Percentiles rank a stretch among this genome's conserved stretches.
These are phyloP conservation scores for Metroxylon sagu DNA, from an alignment of 176 grass and related monocot species.

Conservation along the genomic window DNA sequence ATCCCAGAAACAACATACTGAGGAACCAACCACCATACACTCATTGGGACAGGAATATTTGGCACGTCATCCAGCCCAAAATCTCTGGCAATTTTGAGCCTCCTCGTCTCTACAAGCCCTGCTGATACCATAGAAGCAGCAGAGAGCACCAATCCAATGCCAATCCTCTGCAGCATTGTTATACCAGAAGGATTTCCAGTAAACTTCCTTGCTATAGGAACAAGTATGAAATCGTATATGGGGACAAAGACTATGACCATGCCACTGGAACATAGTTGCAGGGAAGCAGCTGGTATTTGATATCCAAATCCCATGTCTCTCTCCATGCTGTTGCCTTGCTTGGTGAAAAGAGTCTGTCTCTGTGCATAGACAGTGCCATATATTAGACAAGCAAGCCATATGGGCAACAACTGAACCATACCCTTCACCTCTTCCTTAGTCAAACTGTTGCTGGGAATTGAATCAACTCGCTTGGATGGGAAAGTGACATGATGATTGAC, in stretches of 20 bases:
- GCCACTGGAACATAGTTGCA: constrained; percentile 7
- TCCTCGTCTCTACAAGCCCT: constrained; percentile 28
- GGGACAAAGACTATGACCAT: constrained; percentile 31
- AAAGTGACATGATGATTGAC: background rate
- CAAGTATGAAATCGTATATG: constrained; percentile 32
- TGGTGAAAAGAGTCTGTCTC: constrained; percentile 35
- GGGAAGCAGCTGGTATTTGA: constrained; percentile 26
- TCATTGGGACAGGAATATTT: no score
- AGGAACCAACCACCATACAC: no score
- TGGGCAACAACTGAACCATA: background rate
- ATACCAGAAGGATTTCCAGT: constrained; percentile 23
- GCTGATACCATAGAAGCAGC: constrained; percentile 6
- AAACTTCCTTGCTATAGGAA: constrained; percentile 21
- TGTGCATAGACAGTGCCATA: constrained; percentile 11
- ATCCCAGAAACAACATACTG: no score
- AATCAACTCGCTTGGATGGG: background rate
- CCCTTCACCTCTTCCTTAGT: constrained; percentile 6
- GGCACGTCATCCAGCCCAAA: no score
- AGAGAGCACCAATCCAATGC: constrained; percentile 17
- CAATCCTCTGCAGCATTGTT: constrained; percentile 51
- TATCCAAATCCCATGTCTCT: constrained; percentile 23
- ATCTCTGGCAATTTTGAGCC: no score
- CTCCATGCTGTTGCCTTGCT: constrained; percentile 35
- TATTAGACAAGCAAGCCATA: constrained; percentile 9
- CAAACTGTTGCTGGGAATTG: background rate